Base-by-base conservation (phyloP, 2,329 filamentous ascomycete species). In the Ophiostoma angusticollis region DNA sequence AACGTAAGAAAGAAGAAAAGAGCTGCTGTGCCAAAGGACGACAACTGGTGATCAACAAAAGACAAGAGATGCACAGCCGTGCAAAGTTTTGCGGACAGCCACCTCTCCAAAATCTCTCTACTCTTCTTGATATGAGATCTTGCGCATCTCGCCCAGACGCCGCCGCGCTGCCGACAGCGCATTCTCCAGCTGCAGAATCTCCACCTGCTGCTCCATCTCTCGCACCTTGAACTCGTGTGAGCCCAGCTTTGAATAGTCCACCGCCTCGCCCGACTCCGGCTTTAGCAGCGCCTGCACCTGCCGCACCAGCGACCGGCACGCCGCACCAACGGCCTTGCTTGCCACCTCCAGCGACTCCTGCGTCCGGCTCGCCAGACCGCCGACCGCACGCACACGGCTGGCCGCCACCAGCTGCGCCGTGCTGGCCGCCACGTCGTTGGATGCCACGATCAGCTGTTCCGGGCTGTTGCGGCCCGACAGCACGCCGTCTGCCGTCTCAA, bases 181-280 rank as follows among this genome's bases (percentile, higher is more conserved):
- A 54, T 96, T 98, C 63, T 96, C 87, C 48, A 98, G 72, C 61
- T 96, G 86, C 40, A 96, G 68, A 50, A 98, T 98, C 62, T 98
- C 87, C 56, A 98, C 91, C 83, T 98, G 91, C 58, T 98, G 91
- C 65, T 98, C 91, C 91, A 98, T 98, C 65, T 98, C 87, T 52
- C 81, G 74, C 37, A 95, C 86, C 72, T 98, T 98, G 70, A 98
- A 96, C 64, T 98, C 91, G 61, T 95, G 89, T 23, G 81, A 78
- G 45, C 84, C 87, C 33, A 98, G 66, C 64, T 86, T 84, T 31
- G 72, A 69, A 61, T 96, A 98, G 59, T 98, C 91, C 17, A 93
- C 77, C 25, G 89, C 84, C 31, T 85, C 84, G 45, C 74, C 71
- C 56, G 84, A 78, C 53, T 84, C 78, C 60, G 93, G 81, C 56